Evolutionary conservation across 2,329 filamentous ascomycete genomes (phyloP), one percentile per base, ranked within the genome.

Genomic region (Macrophomina pseudophaseolina): DNA sequence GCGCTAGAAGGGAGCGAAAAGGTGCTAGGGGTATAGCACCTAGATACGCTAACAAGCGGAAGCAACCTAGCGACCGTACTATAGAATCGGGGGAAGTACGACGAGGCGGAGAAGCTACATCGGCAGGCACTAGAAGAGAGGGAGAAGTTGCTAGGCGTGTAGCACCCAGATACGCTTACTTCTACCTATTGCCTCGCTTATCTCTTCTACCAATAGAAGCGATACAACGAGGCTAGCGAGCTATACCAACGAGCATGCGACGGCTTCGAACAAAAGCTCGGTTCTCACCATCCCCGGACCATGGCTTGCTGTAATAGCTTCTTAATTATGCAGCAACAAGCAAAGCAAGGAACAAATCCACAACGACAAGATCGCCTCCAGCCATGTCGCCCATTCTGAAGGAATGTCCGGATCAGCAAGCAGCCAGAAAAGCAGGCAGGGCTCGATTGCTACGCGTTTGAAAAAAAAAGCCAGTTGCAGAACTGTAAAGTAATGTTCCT

Each of bases 71-170:
- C 48, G 18, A 2, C 0, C 23, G 28, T 32, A 23, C 28, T 30
- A 1, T 2, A 3, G 5, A 0, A 28, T 52, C 48, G 32, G 12
- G 51, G 51, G 14, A 2, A 18, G 51, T 53, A 35, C 30, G 16
- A 1, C 3, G 51, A 53, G 51, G 32, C 51, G 5, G 51, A 53
- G 51, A 11, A 53, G 32, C 30, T 35, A 2, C 1, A 33, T 7
- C 14, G 12, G 7, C 51, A 14, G 32, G 51, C 5, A 30, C 28
- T 35, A 8, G 3, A 53, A 11, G 14, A 5, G 5, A 23, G 14
- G 0, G 9, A 70, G 32, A n/a, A 33, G 11, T 67, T 66, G n/a
- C 49, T 77, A 6, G 51, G 51, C 1, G 1, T 4, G 9, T 5
- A 9, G 30, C 51, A 53, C 12, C 32, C 2, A 8, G 3, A 53